Conservation (phyloP, 352 stramenopile genomes). For the Globisporangium uncinulatum region DNA sequence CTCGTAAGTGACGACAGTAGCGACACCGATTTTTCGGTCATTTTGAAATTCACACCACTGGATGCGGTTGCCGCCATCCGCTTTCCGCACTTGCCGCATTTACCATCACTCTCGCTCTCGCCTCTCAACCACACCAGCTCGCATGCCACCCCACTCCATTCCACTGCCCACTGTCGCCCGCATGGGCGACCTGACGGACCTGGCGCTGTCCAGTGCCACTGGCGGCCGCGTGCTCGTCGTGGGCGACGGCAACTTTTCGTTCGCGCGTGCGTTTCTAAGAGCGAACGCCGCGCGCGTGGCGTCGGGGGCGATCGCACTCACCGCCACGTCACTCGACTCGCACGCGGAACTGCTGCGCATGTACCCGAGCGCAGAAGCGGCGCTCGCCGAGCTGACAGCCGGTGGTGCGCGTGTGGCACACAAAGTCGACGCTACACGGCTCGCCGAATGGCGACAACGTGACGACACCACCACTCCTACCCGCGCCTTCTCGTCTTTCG, state of each 20-base stretch:
- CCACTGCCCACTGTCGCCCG: neutral
- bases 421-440: conserved; percentile 63
- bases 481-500: conserved; percentile 29
- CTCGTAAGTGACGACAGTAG: conserved; percentile 5
- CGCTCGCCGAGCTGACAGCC: conserved; percentile 47
- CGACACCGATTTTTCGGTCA: no score
- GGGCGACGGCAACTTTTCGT: conserved; percentile 85
- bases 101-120: no score
- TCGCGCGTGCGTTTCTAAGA: conserved; percentile 61
- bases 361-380: conserved; percentile 56
- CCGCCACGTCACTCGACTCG: conserved; percentile 66
- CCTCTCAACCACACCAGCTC: no score
- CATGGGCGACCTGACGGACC: conserved; percentile 48
- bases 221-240: conserved; percentile 52
- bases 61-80: no score
- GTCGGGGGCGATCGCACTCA: conserved; percentile 22
- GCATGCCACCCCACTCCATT: neutral
- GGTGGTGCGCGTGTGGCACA: conserved; percentile 55
- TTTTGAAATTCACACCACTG: no score
- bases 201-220: conserved; percentile 24
- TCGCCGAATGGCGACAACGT: conserved; percentile 32
- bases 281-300: conserved; percentile 27
- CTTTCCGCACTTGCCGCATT: no score
- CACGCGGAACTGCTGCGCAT: conserved; percentile 57
- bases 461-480: neutral